Evolutionary conservation across 2,329 filamentous ascomycete species (phyloP).

Genomic region (Ceratocystis huliohia): DNA sequence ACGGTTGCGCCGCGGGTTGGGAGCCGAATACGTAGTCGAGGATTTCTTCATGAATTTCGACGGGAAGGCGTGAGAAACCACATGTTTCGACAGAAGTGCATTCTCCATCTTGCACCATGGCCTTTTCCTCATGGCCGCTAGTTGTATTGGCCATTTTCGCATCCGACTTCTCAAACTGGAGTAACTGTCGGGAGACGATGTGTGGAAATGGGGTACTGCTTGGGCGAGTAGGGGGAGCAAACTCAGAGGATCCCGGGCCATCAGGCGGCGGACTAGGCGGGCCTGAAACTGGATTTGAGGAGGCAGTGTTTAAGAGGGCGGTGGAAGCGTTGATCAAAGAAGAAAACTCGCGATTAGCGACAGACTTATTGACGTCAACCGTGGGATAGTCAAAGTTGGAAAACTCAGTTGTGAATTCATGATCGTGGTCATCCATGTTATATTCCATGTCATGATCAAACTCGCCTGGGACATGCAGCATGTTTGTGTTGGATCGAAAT

Average conservation of each 20-base stretch:
- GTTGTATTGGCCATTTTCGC: not conserved
- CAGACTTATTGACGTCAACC: conserved; percentile 21
- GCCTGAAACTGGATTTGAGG: conserved; percentile 25
- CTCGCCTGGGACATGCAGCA: not conserved
- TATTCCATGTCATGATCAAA: conserved; percentile 1
- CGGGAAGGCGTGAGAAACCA: conserved; percentile 41
- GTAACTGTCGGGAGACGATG: conserved; percentile 35
- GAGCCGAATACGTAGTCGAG: conserved; percentile 58
- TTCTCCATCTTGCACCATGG: not conserved
- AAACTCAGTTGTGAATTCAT: conserved; percentile 21
- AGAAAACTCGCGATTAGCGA: conserved; percentile 28
- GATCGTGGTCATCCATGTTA: conserved; percentile 4
- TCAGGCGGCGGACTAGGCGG: conserved; percentile 26
- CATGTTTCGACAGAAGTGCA: not conserved
- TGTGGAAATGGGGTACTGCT: conserved; percentile 50
- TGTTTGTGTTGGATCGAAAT: conserved; percentile 5
- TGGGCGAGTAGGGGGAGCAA: conserved; percentile 40
- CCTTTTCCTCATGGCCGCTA: not conserved
- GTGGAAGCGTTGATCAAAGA: conserved; percentile 11
- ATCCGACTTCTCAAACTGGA: not conserved
- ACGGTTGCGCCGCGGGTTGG: conserved; percentile 48
- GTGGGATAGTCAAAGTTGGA: conserved; percentile 21
- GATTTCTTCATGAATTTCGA: conserved; percentile 60
- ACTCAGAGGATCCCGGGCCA: conserved; percentile 32
- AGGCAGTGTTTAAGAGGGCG: conserved; percentile 27